These are phyloP conservation scores for Fraxinus excelsior DNA, from an alignment of 257 asterid species.

Conservation along the genomic window DNA sequence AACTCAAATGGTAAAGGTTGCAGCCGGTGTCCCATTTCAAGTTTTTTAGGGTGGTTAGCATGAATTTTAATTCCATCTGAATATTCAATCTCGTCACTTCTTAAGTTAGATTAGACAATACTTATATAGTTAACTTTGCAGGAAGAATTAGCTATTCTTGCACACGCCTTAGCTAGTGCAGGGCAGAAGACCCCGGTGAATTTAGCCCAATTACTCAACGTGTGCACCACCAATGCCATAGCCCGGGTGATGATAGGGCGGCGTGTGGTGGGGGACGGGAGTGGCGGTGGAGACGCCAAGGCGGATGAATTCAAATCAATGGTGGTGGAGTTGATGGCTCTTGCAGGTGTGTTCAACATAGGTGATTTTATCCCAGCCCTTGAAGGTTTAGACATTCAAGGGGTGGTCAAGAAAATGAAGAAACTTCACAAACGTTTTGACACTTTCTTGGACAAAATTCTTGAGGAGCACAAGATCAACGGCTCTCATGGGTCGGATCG, in stretches of 20 bases:
- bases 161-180: conserved; percentile 47
- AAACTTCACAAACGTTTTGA: conserved; percentile 77
- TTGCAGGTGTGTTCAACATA: conserved; percentile 81
- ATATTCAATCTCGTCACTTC: no score
- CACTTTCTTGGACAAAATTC: conserved; percentile 48
- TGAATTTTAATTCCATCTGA: no score
- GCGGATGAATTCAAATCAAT: conserved; percentile 82
- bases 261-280: conserved; percentile 60
- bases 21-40: no score
- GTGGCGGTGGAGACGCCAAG: conserved; percentile 55
- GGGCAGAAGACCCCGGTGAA: conserved; percentile 36
- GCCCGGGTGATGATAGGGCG: conserved; percentile 73
- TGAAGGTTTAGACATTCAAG: conserved; percentile 75
- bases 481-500: not conserved
- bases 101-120: no score
- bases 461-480: conserved; percentile 59
- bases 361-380: conserved; percentile 84
- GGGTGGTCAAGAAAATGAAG: conserved; percentile 75
- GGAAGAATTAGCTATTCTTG: conserved; percentile 68
- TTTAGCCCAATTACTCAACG: conserved; percentile 55
- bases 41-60: no score
- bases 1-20: no score
- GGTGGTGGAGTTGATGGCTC: conserved; percentile 81
- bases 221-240: conserved; percentile 75
- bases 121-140: conserved; percentile 14